Base-by-base conservation (phyloP, 139 green algal species). In the Desmodesmus armatus region DNA sequence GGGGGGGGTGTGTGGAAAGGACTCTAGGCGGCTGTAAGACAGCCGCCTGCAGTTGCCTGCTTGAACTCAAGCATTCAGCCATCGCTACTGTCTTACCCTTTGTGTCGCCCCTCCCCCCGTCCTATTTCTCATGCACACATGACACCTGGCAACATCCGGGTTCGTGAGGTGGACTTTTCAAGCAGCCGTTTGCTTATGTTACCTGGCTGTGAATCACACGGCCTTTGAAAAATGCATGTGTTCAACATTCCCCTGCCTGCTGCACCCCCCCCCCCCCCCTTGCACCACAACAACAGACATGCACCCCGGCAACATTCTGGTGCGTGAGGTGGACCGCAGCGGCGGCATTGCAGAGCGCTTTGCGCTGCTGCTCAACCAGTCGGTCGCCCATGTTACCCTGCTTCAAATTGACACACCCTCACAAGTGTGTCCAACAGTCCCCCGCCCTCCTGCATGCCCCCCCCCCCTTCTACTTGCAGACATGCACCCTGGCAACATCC, bases 251-350 rank as follows among this genome's bases (percentile, higher is more conserved):
- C n/a, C 11, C 58, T 66, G 58, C 58, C 53, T 58, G 53, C 53
- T 63, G 53, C 53, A 19, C 27, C 15, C n/a, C n/a, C 39, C 73
- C 27, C 27, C n/a, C 2, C 27, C 1, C 23, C 19, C 53, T n/a
- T n/a, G n/a, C n/a, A n/a, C n/a, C n/a, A n/a, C n/a, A n/a, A n/a
- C n/a, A n/a, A n/a, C 94, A 41, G 94, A 98, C 87, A 84, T 98
- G 87, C 92, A 94, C 88, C 91, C 94, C 62, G 95, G 96, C 58
- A 98, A 98, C 88, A 98, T 98, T 53, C 81, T 98, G 19, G 95
- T 98, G 65, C 87, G 89, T n/a, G 79, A 91, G 78, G 75, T 89
- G 6, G 86, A 86, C 62, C 69, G 69, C 41, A 78, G 49, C 27
- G 41, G 81, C 33, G 35, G 77, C 40, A 76, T 89, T 49, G 77